A percentile compares a stretch with the other conserved stretches of the same genome.
Conservation (phyloP, 1,139 yeast genomes). For the Kodamaea sp. region DNA sequence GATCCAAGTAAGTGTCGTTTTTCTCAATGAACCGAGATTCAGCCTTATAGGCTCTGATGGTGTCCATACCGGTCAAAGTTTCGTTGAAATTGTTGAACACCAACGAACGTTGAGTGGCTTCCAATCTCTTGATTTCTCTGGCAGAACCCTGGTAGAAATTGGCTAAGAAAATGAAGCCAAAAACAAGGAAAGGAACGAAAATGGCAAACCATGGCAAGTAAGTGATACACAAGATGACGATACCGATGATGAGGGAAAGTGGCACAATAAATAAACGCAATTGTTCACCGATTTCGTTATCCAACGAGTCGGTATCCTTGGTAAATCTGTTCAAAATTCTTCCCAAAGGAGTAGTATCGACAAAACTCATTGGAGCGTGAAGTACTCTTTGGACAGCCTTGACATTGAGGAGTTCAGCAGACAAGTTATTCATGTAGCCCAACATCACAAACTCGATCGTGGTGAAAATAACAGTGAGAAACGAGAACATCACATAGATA, state of each 20-base stretch:
- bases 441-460: constrained; percentile 54
- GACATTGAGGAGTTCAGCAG: constrained; percentile 40
- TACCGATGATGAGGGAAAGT: constrained; percentile 42
- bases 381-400: constrained; percentile 38
- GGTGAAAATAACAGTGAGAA: constrained; percentile 48
- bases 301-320: constrained; percentile 49
- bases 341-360: constrained; percentile 49
- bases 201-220: constrained; percentile 51
- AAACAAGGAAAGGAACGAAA: constrained; percentile 42
- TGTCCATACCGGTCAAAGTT: constrained; percentile 46
- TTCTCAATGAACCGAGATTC: constrained; percentile 33
- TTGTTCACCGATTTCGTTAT: constrained; percentile 49
- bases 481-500: constrained; percentile 29
- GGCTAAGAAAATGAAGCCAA: constrained; percentile 33
- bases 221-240: constrained; percentile 42
- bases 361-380: constrained; percentile 48
- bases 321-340: constrained; percentile 57
- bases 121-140: constrained; percentile 47
- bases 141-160: constrained; percentile 46
- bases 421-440: constrained; percentile 52
- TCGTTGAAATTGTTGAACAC: constrained; percentile 50
- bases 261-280: constrained; percentile 44
- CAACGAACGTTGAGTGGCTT: constrained; percentile 46
- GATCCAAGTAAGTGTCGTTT: constrained; percentile 38
- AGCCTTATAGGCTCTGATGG: constrained; percentile 40